phyloP scores from a whole-genome alignment of 176 grass and related monocot species.

The Musa acuminata region DNA sequence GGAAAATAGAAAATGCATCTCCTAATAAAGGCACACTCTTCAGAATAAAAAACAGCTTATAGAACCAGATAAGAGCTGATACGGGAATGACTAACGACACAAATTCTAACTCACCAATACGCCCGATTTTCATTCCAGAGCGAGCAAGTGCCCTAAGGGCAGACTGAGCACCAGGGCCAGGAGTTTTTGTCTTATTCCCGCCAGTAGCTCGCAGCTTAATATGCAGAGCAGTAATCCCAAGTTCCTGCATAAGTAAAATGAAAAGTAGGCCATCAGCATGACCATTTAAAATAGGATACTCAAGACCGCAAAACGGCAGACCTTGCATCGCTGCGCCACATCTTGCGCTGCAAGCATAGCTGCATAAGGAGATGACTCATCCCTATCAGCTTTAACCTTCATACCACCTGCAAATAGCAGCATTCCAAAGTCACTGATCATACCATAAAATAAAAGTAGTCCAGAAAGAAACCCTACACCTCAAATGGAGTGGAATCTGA shows the following conservation, averaged over 20 bases:
- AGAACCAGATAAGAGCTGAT: not conserved
- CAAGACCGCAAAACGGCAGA: not conserved
- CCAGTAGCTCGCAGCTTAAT: conserved; percentile 89
- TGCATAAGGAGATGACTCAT: conserved; percentile 82
- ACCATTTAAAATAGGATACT: not conserved
- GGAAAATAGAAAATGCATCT: too few relatives aligned
- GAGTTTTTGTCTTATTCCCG: conserved; percentile 91
- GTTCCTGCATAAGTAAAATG: conserved; percentile 34
- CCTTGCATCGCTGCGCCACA: conserved; percentile 84
- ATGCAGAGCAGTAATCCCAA: conserved; percentile 84
- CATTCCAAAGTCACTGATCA: too few relatives aligned
- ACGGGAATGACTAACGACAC: not conserved
- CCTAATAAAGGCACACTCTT: too few relatives aligned
- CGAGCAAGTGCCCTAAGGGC: conserved; percentile 88
- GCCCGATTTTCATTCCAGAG: conserved; percentile 92
- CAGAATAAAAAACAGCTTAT: too few relatives aligned
- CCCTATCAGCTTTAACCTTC: conserved; percentile 92
- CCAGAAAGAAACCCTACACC: too few relatives aligned
- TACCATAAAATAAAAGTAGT: too few relatives aligned
- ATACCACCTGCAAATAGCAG: conserved; percentile 19
- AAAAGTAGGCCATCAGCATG: not conserved
- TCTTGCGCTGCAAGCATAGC: conserved; percentile 95
- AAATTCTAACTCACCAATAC: conserved; percentile 42
- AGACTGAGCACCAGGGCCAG: conserved; percentile 84
- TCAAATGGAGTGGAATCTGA: too few relatives aligned